These are phyloP conservation scores for Apophysomyces variabilis DNA, from an alignment of 371 early-diverging fungal species.

Conservation along the genomic window DNA sequence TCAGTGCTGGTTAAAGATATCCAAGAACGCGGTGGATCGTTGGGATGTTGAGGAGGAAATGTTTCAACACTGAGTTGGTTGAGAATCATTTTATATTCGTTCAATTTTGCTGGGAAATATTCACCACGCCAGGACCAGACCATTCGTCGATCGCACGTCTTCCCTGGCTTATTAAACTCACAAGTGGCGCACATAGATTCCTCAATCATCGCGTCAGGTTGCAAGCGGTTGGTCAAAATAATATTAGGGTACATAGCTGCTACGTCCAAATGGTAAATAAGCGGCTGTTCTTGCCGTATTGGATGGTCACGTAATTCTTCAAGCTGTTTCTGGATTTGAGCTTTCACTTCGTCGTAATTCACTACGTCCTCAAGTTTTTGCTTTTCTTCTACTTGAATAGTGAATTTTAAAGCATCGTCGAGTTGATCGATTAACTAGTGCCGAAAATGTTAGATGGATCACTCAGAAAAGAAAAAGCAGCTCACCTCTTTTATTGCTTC, in stretches of 20 bases:
- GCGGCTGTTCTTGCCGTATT: conserved; percentile 78
- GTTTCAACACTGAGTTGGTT: conserved; percentile 84
- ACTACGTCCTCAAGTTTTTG: conserved; percentile 67
- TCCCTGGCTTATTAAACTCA: conserved; percentile 90
- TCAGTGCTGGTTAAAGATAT: conserved; percentile 69
- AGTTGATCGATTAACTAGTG: conserved; percentile 85
- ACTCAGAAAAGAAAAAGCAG: background rate
- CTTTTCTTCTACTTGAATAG: conserved; percentile 84
- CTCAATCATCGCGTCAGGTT: conserved; percentile 97
- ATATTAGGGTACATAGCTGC: conserved; percentile 99
- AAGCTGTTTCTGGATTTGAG: conserved; percentile 50
- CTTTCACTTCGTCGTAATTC: conserved; percentile 79
- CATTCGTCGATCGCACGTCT: conserved; percentile 95
- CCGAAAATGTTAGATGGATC: background rate
- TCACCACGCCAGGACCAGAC: conserved; percentile 99
- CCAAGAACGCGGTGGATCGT: conserved; percentile 65
- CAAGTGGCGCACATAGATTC: conserved; percentile 95
- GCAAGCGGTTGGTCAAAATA: conserved; percentile 98
- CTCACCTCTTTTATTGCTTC: conserved; percentile 73
- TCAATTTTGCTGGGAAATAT: conserved; percentile 88
- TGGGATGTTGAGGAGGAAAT: conserved; percentile 67
- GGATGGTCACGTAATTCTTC: conserved; percentile 76
- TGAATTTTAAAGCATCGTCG: conserved; percentile 91
- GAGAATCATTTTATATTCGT: conserved; percentile 93
- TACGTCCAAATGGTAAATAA: conserved; percentile 99